A percentile compares a stretch with the other conserved stretches of the same genome.
These are phyloP conservation scores for Xerophyta viscosa DNA, from an alignment of 106 monocot genomes.

Conservation along the genomic window DNA sequence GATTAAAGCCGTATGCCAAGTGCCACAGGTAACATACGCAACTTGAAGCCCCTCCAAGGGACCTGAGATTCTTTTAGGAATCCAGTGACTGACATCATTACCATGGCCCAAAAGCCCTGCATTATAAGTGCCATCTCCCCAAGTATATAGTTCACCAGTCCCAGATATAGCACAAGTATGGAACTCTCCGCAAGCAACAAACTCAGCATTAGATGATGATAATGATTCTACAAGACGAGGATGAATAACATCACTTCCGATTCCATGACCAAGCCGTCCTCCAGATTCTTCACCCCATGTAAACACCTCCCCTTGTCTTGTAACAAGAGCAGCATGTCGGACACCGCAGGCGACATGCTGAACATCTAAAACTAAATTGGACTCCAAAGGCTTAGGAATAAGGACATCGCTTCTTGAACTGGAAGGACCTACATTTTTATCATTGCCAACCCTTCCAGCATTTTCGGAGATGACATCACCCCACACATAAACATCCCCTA, in stretches of 20 bases:
- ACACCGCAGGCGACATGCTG: conserved; percentile 76
- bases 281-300: conserved; percentile 98
- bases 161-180: conserved; percentile 89
- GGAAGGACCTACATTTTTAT: conserved; percentile 23
- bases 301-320: conserved; percentile 75
- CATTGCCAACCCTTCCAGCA: conserved; percentile 18
- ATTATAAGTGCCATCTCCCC: conserved; percentile 94
- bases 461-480: conserved; percentile 67
- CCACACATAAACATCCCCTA: conserved; percentile 80
- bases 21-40: conserved; percentile 69
- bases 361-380: conserved; percentile 79
- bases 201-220: conserved; percentile 36
- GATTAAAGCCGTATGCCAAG: conserved; percentile 89
- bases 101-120: conserved; percentile 90
- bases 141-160: conserved; percentile 81
- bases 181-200: conserved; percentile 86
- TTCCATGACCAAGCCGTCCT: conserved; percentile 86
- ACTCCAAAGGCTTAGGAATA: conserved; percentile 75
- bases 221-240: conserved; percentile 83
- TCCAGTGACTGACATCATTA: conserved; percentile 74
- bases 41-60: conserved; percentile 81
- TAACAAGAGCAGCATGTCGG: conserved; percentile 82
- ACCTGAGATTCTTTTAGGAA: conserved; percentile 83
- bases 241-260: conserved; percentile 43
- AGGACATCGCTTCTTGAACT: conserved; percentile 56